Evolutionary conservation across 2,329 filamentous ascomycete species (phyloP), one percentile per base, ranked within the genome.

Genomic region (Verticillium longisporum): DNA sequence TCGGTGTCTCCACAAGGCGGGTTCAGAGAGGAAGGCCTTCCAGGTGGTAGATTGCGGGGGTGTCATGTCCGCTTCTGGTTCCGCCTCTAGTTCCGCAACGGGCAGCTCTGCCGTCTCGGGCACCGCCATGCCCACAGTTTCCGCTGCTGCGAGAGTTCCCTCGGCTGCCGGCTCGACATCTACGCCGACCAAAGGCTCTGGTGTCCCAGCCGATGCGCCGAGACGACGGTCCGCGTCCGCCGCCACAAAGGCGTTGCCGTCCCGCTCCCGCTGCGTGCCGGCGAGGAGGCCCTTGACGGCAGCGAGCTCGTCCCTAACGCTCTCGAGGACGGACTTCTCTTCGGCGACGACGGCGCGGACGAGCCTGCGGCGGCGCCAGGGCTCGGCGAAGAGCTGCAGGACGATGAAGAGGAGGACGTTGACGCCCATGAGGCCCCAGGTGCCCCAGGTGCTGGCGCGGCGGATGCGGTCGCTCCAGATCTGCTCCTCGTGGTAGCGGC

Each of bases 401-500:
- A 93, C 82, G 59, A 99, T 76, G 71, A 99, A 91, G 56, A 99
- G 77, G 63, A 98, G 73, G 36, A 98, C 90, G 72, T 99, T 99
- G 70, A 98, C 85, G 31, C 94, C 94, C 95, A 99, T 99, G 64
- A 99, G 78, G 0, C 94, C 95, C 87, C 96, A 98, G 0, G 95
- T 99, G 38, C 96, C 94, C 95, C 95, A 99, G 0, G 95, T 99
- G 73, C 90, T 95, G 81, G 97, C 97, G 66, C 95, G 83, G 38
- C 95, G 84, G 72, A 99, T 99, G 68, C 96, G 94, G 73, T 99
- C 95, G 71, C 91, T 96, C 95, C 95, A 99, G 61, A 99, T 96
- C 78, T 99, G 95, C 78, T 99, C 95, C 77, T 99, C 95, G 74
- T 99, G 95, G 75, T 99, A 99, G 63, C 96, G 86, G 64, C 90